These are phyloP conservation scores for Coelastrella sp. DNA, from an alignment of 139 green algal genomes.

Conservation along the genomic window DNA sequence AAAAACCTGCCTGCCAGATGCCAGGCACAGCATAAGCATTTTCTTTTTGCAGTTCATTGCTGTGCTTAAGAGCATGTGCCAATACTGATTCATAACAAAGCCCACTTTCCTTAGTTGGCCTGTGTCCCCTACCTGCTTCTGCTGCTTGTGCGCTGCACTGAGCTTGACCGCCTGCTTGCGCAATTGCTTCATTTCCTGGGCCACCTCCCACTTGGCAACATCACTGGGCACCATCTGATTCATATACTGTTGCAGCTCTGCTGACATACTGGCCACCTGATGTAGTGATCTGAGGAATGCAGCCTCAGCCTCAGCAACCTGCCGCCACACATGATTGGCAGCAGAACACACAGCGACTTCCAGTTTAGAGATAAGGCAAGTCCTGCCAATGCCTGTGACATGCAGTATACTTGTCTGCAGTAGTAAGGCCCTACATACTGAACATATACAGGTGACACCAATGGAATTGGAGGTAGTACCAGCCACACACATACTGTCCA, in stretches of 20 bases:
- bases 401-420: neutral
- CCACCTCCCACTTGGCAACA: neutral
- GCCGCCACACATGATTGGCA: too few species aligned
- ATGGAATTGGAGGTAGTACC: too few species aligned
- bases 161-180: slow-evolving; percentile 8
- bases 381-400: neutral
- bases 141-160: neutral
- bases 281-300: slow-evolving; percentile 38
- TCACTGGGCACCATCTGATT: neutral
- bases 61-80: too few species aligned
- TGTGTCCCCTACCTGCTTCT: slow-evolving; percentile 24
- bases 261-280: neutral
- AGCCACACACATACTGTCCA: neutral
- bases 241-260: slow-evolving; percentile 11
- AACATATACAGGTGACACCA: neutral
- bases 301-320: slow-evolving; percentile 47
- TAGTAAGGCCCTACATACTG: neutral
- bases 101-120: too few species aligned
- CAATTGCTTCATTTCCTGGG: neutral
- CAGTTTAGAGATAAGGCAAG: too few species aligned
- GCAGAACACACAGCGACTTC: too few species aligned
- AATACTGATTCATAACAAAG: too few species aligned
- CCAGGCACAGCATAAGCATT: too few species aligned
- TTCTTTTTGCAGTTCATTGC: too few species aligned
- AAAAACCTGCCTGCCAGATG: too few species aligned